Base-by-base conservation (phyloP, 148 eudicot species). In the Rhododendron ferrugineum region DNA sequence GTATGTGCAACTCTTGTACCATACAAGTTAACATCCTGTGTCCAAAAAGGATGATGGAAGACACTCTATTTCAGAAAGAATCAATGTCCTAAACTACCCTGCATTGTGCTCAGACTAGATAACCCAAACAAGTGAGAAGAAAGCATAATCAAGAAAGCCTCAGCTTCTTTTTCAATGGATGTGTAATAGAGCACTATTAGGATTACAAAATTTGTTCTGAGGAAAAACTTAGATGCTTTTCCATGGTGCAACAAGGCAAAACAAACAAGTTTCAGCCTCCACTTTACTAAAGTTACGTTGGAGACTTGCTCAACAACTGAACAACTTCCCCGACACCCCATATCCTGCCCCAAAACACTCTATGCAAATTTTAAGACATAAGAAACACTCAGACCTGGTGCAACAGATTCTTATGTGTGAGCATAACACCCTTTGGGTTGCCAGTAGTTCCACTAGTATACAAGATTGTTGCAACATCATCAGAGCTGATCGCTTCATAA, bases 401-500 rank as follows among this genome's bases (percentile, higher is more conserved):
- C 77, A 96, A 88, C 85, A 96, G 94, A 92, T 96, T 96, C 83
- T 81, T 86, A 84, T 96, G 99, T 60, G 99, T 96, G 85, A 96
- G 93, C 98, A 95, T 94, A 42, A 96, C 99, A 78, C 99, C 99
- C 86, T 96, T 96, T 26, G 99, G 99, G 74, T 93, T 94, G 58
- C 97, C 98, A 74, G 97, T 95, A 83, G 98, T 96, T 64, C 98
- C 99, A 90, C 99, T 96, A 83, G 99, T 96, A 86, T 96, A 96
- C 82, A 96, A 87, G 85, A 96, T 91, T 14, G 99, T 92, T 75
- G 99, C 99, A 83, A 92, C 84, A 85, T 95, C 97, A 87, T 93
- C 91, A 76, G 97, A 91, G 89, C 84, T 90, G 84, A 96, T 95
- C 83, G 97, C 89, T 89, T 95, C 93, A 89, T 92, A 95, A n/a